Evolutionary conservation across 2,329 filamentous ascomycete species (phyloP).

Genomic region (Chaetomium globosum): DNA sequence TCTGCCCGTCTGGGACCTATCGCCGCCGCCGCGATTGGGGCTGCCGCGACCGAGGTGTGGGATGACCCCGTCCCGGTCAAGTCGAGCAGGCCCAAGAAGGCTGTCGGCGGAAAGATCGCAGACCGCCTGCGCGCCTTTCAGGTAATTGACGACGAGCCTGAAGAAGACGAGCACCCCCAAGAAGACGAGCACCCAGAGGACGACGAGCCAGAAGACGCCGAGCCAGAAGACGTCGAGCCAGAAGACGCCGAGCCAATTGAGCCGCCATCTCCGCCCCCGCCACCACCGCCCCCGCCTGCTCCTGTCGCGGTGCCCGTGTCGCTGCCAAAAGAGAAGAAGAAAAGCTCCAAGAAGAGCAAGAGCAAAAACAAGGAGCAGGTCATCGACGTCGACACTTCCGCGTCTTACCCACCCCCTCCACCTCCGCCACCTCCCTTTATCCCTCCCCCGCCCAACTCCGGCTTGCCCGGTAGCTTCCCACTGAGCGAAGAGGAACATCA

Average conservation of each 20-base stretch:
- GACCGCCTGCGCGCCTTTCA: constrained; percentile 62
- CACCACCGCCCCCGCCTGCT: constrained; percentile 46
- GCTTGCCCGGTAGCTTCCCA: constrained; percentile 62
- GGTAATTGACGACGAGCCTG: constrained; percentile 43
- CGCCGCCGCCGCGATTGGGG: constrained; percentile 36
- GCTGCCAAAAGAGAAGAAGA: constrained; percentile 47
- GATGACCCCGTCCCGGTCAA: constrained; percentile 41
- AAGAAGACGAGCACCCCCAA: constrained; percentile 5
- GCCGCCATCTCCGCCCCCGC: constrained; percentile 38
- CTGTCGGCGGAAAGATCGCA: constrained; percentile 55
- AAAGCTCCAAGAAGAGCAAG: constrained; percentile 30
- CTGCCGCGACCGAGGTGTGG: constrained; percentile 40
- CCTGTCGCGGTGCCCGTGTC: constrained; percentile 28
- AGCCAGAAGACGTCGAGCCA: constrained; percentile 27
- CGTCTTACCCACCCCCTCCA: constrained; percentile 29
- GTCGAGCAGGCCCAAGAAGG: constrained; percentile 55
- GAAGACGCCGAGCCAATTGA: constrained; percentile 21
- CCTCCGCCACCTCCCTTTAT: constrained; percentile 22
- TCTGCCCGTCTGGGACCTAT: constrained; percentile 52
- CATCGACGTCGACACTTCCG: constrained; percentile 30
- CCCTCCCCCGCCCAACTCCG: constrained; percentile 32
- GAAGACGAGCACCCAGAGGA: constrained; percentile 8
- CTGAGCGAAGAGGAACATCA: constrained; percentile 50
- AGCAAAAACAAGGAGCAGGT: constrained; percentile 38
- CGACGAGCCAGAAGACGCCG: constrained; percentile 28